Evolutionary conservation across 1,139 yeast species (phyloP).

Genomic region (Pichia sp.): DNA sequence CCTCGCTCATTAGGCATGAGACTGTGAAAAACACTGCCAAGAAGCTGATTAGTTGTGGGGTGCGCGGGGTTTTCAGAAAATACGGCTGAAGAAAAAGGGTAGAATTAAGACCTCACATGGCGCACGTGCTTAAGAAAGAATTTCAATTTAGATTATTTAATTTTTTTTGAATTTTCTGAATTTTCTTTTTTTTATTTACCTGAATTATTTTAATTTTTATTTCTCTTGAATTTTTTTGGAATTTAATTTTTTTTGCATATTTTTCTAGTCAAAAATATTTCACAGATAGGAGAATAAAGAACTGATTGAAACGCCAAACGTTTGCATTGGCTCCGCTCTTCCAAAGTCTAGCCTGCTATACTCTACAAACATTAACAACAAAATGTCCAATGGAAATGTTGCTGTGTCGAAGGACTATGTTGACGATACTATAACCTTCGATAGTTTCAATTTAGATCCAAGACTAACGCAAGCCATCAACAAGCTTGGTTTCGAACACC

Average conservation of each 20-base stretch:
- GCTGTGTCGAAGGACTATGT: slow-evolving; percentile 63
- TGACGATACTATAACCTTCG: slow-evolving; percentile 70
- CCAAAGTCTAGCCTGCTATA: not conserved
- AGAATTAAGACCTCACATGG: too few relatives aligned
- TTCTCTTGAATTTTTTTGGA: not conserved
- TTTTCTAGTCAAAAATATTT: slow-evolving; percentile 3
- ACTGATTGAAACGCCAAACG: too few relatives aligned
- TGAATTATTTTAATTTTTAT: not conserved
- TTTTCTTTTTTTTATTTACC: too few relatives aligned
- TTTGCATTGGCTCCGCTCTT: too few relatives aligned
- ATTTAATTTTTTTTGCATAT: slow-evolving; percentile 5
- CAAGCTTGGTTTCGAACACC: slow-evolving; percentile 74
- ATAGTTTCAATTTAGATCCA: slow-evolving; percentile 69
- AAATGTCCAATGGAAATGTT: slow-evolving; percentile 17
- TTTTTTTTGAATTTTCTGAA: too few relatives aligned
- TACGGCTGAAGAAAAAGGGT: too few relatives aligned
- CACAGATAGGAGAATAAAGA: not conserved
- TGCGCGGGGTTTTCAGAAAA: not conserved
- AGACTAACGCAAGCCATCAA: slow-evolving; percentile 81
- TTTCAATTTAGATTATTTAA: too few relatives aligned
- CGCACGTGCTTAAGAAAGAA: too few relatives aligned
- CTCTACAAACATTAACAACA: not conserved
- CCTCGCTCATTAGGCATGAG: not conserved
- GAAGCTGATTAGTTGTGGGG: not conserved
- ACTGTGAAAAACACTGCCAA: not conserved